Percentiles rank a stretch among this genome's conserved stretches.
Evolutionary conservation across 2,329 filamentous ascomycete species (phyloP).

Genomic region (Ceratocystis destructans): DNA sequence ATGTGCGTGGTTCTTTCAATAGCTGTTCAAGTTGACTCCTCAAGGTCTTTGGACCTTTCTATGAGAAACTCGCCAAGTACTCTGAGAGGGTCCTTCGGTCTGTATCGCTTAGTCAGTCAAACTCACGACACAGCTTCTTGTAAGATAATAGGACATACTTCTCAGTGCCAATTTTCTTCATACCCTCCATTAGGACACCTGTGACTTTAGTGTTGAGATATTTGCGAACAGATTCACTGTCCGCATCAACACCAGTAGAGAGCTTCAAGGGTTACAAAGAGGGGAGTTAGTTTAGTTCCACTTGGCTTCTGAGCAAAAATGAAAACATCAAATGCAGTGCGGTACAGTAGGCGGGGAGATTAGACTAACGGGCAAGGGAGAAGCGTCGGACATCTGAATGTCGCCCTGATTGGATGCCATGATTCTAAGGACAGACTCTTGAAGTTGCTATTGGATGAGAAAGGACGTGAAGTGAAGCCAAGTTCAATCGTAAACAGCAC

Average conservation of each 20-base stretch:
- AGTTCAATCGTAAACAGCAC: too few species aligned
- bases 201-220: constrained; percentile 62
- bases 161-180: constrained; percentile 58
- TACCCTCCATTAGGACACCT: constrained; percentile 53
- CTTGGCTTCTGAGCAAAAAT: neutral
- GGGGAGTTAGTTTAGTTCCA: neutral
- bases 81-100: constrained; percentile 54
- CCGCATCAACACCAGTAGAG: constrained; percentile 30
- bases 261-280: constrained; percentile 30
- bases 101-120: constrained; percentile 20
- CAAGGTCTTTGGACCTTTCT: constrained; percentile 52
- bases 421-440: neutral
- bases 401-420: constrained; percentile 14
- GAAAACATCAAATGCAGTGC: neutral
- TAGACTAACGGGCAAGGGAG: constrained; percentile 9
- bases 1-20: too few species aligned
- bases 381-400: constrained; percentile 16
- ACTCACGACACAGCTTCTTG: neutral
- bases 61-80: constrained; percentile 58
- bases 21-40: constrained; percentile 26
- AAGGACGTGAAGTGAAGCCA: neutral
- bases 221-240: constrained; percentile 54
- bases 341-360: neutral
- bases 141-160: constrained; percentile 39
- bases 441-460: neutral